A percentile compares a stretch with the other conserved stretches of the same genome.
phyloP scores from a whole-genome alignment of 2,329 filamentous ascomycete species.

The Fusarium sp. region DNA sequence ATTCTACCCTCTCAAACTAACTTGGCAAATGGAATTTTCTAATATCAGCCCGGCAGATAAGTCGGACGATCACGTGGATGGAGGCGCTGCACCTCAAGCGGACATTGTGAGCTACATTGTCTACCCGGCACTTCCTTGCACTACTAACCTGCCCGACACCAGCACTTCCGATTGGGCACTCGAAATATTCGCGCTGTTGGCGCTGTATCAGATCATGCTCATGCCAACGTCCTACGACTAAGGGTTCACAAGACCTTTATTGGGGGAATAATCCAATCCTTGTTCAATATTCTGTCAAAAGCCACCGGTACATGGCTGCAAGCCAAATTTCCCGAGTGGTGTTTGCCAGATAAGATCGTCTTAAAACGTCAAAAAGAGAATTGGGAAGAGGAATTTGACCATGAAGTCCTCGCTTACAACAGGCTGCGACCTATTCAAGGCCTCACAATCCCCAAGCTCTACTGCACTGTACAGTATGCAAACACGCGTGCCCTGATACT shows the following conservation, averaged over 20 bases:
- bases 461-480: slow-evolving; percentile 29
- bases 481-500: slow-evolving; percentile 36
- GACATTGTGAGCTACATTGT: background rate
- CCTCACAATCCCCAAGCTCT: slow-evolving; percentile 33
- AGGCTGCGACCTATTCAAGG: slow-evolving; percentile 37
- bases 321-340: background rate
- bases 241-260: background rate
- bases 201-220: background rate
- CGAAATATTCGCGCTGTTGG: background rate
- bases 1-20: accelerated
- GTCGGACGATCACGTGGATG: background rate
- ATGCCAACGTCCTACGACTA: background rate
- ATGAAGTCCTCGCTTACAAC: slow-evolving; percentile 36
- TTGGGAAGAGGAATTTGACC: slow-evolving; percentile 43
- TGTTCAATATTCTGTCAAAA: background rate
- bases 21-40: accelerated
- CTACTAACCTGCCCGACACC: background rate
- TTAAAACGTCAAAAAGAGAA: background rate
- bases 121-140: background rate
- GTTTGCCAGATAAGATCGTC: background rate
- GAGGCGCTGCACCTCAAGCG: background rate
- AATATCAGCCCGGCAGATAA: accelerated
- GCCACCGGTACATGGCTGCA: background rate
- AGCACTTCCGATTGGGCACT: background rate
- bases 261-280: background rate